These are phyloP conservation scores for Trematosphaeria pertusa DNA, from an alignment of 2,329 filamentous ascomycete species.

Conservation along the genomic window DNA sequence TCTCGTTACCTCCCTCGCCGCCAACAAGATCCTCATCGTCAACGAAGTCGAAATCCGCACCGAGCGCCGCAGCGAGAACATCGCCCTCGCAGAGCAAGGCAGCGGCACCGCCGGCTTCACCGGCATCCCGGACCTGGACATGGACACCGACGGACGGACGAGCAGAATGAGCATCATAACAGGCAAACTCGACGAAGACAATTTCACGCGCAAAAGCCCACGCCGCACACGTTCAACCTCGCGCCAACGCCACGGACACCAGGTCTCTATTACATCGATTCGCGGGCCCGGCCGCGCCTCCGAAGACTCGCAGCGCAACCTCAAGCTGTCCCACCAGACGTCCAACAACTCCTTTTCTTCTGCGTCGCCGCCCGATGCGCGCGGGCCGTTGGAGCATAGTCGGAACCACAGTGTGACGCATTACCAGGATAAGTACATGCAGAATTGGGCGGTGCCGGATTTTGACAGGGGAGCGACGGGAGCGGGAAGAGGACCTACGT, in stretches of 20 bases:
- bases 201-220: neutral
- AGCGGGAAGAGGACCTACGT: constrained; percentile 3
- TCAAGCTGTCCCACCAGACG: constrained; percentile 15
- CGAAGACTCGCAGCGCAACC: constrained; percentile 34
- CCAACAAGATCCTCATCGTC: constrained; percentile 48
- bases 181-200: constrained; percentile 14
- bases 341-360: constrained; percentile 9
- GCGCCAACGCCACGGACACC: neutral
- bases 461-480: constrained; percentile 12
- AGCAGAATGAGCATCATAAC: constrained; percentile 23
- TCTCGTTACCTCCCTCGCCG: constrained; percentile 35
- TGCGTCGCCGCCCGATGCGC: neutral
- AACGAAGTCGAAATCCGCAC: constrained; percentile 47
- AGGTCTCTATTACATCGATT: too few species aligned
- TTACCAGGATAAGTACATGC: constrained; percentile 22
- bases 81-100: constrained; percentile 25
- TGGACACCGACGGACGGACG: constrained; percentile 3
- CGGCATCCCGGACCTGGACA: constrained; percentile 7
- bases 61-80: constrained; percentile 26
- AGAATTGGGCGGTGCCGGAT: constrained; percentile 23
- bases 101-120: constrained; percentile 12
- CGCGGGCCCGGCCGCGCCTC: too few species aligned
- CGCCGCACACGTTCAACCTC: constrained; percentile 6
- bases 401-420: constrained; percentile 6
- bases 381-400: neutral